phyloP scores from a whole-genome alignment of 176 grass and related monocot species.

The Phragmites australis region DNA sequence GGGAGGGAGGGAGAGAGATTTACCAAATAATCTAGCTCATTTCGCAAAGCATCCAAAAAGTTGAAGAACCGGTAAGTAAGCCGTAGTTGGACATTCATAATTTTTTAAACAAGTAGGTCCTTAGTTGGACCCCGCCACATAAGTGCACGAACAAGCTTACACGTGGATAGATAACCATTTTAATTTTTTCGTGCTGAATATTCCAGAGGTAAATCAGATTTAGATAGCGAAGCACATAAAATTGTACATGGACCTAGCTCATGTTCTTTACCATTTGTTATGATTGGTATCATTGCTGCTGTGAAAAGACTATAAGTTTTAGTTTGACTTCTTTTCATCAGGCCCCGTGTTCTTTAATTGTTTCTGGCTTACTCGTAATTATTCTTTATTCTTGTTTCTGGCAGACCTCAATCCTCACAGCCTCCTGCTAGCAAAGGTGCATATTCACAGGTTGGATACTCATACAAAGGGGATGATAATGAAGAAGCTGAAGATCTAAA shows the following conservation, averaged over 20 bases:
- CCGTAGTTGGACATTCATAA: background rate
- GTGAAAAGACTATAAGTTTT: background rate
- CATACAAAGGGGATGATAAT: conserved; percentile 72
- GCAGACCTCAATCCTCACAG: conserved; percentile 76
- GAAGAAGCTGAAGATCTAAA: conserved; percentile 69
- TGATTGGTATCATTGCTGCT: conserved; percentile 1
- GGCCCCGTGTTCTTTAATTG: conserved; percentile 10
- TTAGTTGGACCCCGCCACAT: background rate
- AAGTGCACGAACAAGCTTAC: conserved; percentile 7
- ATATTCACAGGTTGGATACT: conserved; percentile 97
- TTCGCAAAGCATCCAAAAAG: conserved; percentile 9
- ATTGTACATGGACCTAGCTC: conserved; percentile 3
- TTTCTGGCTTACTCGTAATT: conserved; percentile 1
- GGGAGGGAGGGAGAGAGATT: background rate
- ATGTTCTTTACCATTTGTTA: conserved; percentile 26
- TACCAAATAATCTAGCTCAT: conserved; percentile 11
- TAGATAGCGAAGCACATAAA: background rate
- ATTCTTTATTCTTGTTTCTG: conserved; percentile 21
- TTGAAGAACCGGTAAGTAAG: background rate
- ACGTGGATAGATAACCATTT: background rate
- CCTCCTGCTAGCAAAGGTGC: conserved; percentile 78
- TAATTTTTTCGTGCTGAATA: conserved; percentile 3
- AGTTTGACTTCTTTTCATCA: conserved; percentile 23
- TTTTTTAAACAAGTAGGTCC: background rate
- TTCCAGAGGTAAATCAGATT: conserved; percentile 2